Evolutionary conservation across 2,329 filamentous ascomycete species (phyloP), one percentile per base, ranked within the genome.

Genomic region (Aspergillus floridensis): DNA sequence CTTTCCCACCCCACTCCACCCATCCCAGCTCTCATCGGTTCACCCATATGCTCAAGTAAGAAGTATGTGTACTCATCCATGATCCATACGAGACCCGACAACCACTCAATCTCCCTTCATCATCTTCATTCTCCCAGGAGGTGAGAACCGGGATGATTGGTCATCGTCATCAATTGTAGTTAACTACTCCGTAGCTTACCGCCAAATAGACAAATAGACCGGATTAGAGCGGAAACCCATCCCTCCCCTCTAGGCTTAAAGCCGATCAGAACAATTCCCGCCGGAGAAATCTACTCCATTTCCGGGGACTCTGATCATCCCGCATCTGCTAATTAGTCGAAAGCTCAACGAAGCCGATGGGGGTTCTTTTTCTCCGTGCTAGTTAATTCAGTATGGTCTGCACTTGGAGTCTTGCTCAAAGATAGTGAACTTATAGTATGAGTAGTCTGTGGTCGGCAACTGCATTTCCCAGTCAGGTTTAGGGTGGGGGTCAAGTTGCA

Each of bases 401-500:
- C 26, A 26, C 26, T 26, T 2, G 26, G 26, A 8, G 7, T 26
- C 26, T 26, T 26, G 2, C 26, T 26, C 26, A 2, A 7, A 26
- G 8, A 26, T 26, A 22, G 22, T 22, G n/a, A 22, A 22, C 22
- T 22, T 22, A 2, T n/a, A 22, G 22, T 22, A 22, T 22, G 21
- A 35, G 14, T 41, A n/a, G 14, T 12, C 38, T 29, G 32, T 32
- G 59, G 60, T 64, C 70, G 68, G 67, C 61, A 63, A 62, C 60
- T 62, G 54, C 26, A 38, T 35, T 24, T 31, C 69, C 70, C 60
- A 63, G 65, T 68, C 38, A 19, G 65, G 71, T 35, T 60, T 72
- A 72, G 71, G 49, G 71, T 73, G 71, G 71, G 71, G 71, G 71
- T 44, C 14, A 16, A 16, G 38, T 71, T 53, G 16, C 58, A 53